Conservation (phyloP, 2,329 filamentous ascomycete genomes). For the Talaromyces sp. region DNA sequence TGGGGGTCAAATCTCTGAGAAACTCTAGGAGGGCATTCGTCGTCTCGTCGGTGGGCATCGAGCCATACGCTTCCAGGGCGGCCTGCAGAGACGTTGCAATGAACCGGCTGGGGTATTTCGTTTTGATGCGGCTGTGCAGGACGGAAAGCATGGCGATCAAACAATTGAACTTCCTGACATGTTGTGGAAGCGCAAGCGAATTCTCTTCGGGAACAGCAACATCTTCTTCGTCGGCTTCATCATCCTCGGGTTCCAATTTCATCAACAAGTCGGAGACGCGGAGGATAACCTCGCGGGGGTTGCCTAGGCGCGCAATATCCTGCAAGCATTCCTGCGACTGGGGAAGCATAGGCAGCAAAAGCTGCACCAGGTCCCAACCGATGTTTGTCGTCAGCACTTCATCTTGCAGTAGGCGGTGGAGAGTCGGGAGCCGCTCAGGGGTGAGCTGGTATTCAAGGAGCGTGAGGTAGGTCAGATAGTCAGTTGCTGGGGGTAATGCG, state of each 20-base stretch:
- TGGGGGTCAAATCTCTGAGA: constrained; percentile 52
- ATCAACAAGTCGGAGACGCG: constrained; percentile 58
- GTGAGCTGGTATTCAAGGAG: constrained; percentile 60
- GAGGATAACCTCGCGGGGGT: constrained; percentile 59
- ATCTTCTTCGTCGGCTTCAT: constrained; percentile 24
- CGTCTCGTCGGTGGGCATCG: constrained; percentile 50
- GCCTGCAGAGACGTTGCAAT: constrained; percentile 59
- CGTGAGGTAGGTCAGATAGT: constrained; percentile 62
- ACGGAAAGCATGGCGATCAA: constrained; percentile 48
- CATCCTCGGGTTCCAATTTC: constrained; percentile 45
- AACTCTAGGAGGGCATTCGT: constrained; percentile 53
- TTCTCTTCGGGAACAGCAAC: neutral
- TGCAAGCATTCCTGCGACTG: constrained; percentile 54
- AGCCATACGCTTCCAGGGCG: constrained; percentile 54
- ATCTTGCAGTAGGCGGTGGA: constrained; percentile 57
- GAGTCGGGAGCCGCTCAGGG: constrained; percentile 49
- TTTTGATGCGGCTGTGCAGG: constrained; percentile 57
- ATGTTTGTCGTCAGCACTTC: constrained; percentile 56
- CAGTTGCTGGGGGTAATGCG: constrained; percentile 55
- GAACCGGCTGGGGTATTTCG: constrained; percentile 59
- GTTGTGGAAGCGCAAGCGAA: constrained; percentile 15
- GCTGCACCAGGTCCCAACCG: constrained; percentile 60
- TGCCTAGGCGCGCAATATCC: constrained; percentile 56
- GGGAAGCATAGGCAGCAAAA: constrained; percentile 55
- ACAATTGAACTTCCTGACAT: constrained; percentile 37